A percentile compares a stretch with the other conserved stretches of the same genome.
These are phyloP conservation scores for Gossypium anomalum DNA, from an alignment of 345 rosid species.

Conservation along the genomic window DNA sequence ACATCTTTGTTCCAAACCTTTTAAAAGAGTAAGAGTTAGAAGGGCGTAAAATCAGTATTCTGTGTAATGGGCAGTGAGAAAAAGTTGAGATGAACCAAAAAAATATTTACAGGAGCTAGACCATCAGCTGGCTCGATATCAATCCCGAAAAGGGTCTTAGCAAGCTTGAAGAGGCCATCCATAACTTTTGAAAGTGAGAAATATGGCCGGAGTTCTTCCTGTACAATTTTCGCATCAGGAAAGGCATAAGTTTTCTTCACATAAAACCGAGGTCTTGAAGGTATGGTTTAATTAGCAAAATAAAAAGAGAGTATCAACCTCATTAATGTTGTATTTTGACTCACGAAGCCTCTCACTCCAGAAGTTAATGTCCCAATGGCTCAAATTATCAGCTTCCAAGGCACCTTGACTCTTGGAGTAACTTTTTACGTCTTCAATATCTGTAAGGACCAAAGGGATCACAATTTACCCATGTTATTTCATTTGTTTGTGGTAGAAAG, in stretches of 20 bases:
- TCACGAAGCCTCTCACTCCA: slow-evolving; percentile 99
- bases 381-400: slow-evolving; percentile 62
- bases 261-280: neutral
- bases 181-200: slow-evolving; percentile 87
- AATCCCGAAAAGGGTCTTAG: slow-evolving; percentile 65
- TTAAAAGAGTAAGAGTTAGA: slow-evolving; percentile 14
- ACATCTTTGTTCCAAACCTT: slow-evolving; percentile 93
- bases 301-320: slow-evolving; percentile 40
- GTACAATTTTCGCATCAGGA: slow-evolving; percentile 17
- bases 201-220: slow-evolving; percentile 90
- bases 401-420: slow-evolving; percentile 76
- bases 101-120: slow-evolving; percentile 64
- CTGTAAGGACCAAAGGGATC: slow-evolving; percentile 30
- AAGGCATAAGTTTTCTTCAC: neutral
- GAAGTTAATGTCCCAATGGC: slow-evolving; percentile 76
- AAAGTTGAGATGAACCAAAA: slow-evolving; percentile 9
- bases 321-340: slow-evolving; percentile 78
- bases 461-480: neutral
- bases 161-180: slow-evolving; percentile 79
- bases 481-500: neutral
- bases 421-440: slow-evolving; percentile 69
- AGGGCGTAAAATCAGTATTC: slow-evolving; percentile 17
- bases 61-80: neutral
- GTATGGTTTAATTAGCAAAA: neutral
- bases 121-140: slow-evolving; percentile 86